Conservation (phyloP, 129 eudicot species). For the Artemisia argyi region DNA sequence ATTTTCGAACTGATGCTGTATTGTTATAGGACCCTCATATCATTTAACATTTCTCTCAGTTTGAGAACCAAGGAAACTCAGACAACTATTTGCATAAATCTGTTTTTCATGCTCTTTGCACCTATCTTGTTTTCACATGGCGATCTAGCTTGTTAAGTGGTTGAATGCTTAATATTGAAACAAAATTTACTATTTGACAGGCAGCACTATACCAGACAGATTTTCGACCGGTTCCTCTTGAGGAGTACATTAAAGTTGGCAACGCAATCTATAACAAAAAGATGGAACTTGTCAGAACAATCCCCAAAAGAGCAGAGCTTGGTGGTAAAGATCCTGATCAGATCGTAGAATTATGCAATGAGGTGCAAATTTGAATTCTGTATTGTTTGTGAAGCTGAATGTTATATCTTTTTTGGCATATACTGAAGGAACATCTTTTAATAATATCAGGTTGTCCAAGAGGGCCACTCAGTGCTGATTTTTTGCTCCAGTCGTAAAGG, state of each 20-base stretch:
- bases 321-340: slow-evolving; percentile 99
- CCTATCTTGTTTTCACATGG: too few relatives aligned
- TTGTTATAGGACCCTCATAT: too few relatives aligned
- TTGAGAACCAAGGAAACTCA: neutral
- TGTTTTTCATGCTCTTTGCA: too few relatives aligned
- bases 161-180: neutral
- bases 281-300: slow-evolving; percentile 73
- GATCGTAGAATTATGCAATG: slow-evolving; percentile 86
- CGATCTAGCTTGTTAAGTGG: too few relatives aligned
- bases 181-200: slow-evolving; percentile 38
- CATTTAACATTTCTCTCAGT: too few relatives aligned
- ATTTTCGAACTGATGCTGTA: too few relatives aligned
- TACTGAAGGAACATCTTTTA: slow-evolving; percentile 17
- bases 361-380: slow-evolving; percentile 47
- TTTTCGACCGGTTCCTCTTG: slow-evolving; percentile 95
- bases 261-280: slow-evolving; percentile 67
- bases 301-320: slow-evolving; percentile 69
- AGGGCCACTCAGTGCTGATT: slow-evolving; percentile 87
- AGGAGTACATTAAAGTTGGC: slow-evolving; percentile 92
- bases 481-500: slow-evolving; percentile 98
- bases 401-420: slow-evolving; percentile 15
- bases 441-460: slow-evolving; percentile 81
- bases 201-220: slow-evolving; percentile 94
- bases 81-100: neutral
- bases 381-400: neutral